These are phyloP conservation scores for Coniochaeta hoffmannii DNA, from an alignment of 2,329 filamentous ascomycete species.

Conservation along the genomic window DNA sequence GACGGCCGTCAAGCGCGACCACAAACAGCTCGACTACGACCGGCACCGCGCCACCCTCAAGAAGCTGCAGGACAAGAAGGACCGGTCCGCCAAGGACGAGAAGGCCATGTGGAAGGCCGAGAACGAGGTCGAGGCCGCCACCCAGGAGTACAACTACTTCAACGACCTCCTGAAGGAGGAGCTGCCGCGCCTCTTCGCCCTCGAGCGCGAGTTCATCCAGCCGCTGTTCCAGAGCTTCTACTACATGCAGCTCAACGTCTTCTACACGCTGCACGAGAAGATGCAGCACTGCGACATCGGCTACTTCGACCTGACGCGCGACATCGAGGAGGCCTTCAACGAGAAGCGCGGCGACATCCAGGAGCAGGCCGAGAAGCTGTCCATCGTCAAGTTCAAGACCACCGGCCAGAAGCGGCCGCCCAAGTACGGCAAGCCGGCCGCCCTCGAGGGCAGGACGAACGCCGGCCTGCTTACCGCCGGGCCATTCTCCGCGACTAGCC, in stretches of 20 bases:
- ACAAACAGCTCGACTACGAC: constrained; percentile 97
- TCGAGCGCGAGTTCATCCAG: constrained; percentile 92
- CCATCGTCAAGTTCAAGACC: constrained; percentile 87
- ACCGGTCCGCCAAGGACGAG: constrained; percentile 92
- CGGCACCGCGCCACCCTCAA: constrained; percentile 76
- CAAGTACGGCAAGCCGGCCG: constrained; percentile 54
- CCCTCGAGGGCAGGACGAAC: constrained; percentile 39
- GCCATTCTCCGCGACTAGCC: constrained; percentile 18
- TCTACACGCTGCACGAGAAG: constrained; percentile 95
- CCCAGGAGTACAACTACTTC: constrained; percentile 96
- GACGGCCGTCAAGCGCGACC: constrained; percentile 78
- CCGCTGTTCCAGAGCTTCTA: constrained; percentile 98
- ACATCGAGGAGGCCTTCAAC: constrained; percentile 86
- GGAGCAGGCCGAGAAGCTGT: constrained; percentile 73
- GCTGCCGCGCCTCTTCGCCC: constrained; percentile 78
- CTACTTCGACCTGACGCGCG: constrained; percentile 88
- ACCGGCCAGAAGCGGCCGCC: constrained; percentile 61
- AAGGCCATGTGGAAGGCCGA: constrained; percentile 96
- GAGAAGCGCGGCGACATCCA: constrained; percentile 84
- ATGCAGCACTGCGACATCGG: constrained; percentile 98
- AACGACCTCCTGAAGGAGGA: constrained; percentile 96
- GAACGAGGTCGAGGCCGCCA: constrained; percentile 81
- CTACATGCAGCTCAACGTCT: constrained; percentile 99
- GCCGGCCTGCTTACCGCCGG: constrained; percentile 46
- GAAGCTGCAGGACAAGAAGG: constrained; percentile 96